Conservation (phyloP, 2,329 filamentous ascomycete genomes). For the Fusarium siculi region DNA sequence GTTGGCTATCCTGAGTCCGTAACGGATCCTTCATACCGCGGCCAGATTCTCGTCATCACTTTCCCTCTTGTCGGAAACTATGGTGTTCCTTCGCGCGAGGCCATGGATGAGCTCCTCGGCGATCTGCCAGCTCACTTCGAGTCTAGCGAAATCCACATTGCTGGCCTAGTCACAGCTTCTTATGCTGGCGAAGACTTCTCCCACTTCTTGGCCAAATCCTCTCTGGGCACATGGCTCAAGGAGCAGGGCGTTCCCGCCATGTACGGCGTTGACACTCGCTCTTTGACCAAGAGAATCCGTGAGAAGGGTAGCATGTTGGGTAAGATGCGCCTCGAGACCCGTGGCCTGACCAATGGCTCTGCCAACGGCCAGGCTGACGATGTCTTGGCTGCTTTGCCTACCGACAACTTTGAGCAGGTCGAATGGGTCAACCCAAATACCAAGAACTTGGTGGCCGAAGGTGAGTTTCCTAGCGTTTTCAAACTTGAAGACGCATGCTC, state of each 20-base stretch:
- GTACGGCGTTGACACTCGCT: slow-evolving; percentile 93
- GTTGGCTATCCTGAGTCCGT: slow-evolving; percentile 97
- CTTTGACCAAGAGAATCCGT: slow-evolving; percentile 92
- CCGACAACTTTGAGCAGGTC: slow-evolving; percentile 75
- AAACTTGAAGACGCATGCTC: slow-evolving; percentile 49
- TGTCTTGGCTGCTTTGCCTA: slow-evolving; percentile 40
- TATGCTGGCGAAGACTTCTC: slow-evolving; percentile 97
- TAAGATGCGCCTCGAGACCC: slow-evolving; percentile 79
- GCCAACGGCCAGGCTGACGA: slow-evolving; percentile 48
- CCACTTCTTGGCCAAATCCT: slow-evolving; percentile 90
- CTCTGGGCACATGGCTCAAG: slow-evolving; percentile 93
- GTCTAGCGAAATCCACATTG: slow-evolving; percentile 90
- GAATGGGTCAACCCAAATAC: slow-evolving; percentile 94
- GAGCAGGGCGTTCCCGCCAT: slow-evolving; percentile 94
- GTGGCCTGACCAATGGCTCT: slow-evolving; percentile 56
- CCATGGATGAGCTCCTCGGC: slow-evolving; percentile 83
- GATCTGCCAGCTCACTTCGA: slow-evolving; percentile 95
- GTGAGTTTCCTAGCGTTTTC: slow-evolving; percentile 65
- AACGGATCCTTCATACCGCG: slow-evolving; percentile 87
- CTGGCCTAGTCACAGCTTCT: slow-evolving; percentile 88
- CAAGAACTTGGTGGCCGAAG: slow-evolving; percentile 92
- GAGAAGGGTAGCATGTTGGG: slow-evolving; percentile 97
- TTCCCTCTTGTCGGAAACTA: slow-evolving; percentile 98
- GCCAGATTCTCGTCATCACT: slow-evolving; percentile 95
- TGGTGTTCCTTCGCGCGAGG: slow-evolving; percentile 89